Evolutionary conservation across 305 asterid species (phyloP).

Genomic region (Fraxinus albicans): DNA sequence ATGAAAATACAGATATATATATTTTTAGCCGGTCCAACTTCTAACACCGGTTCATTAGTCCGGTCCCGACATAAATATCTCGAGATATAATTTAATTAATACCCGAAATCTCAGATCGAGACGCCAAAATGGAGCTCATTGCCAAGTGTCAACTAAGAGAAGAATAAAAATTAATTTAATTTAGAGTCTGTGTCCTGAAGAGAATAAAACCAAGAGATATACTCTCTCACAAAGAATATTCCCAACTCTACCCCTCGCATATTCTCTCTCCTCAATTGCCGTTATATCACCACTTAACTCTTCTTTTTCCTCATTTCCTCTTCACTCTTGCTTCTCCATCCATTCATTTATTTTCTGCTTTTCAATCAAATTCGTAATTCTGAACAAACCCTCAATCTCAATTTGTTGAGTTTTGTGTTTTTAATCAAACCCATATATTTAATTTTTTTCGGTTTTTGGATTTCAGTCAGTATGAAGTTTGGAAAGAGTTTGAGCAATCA

Average conservation of each 20-base stretch:
- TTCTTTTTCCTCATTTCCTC: conserved; percentile 10
- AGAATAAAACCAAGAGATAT: conserved; percentile 69
- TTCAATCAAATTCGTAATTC: not conserved
- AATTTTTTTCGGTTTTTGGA: not conserved
- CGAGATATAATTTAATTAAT: not conserved
- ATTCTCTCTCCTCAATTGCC: conserved; percentile 44
- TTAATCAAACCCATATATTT: not conserved
- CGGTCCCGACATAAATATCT: not conserved
- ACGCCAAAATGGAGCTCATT: not conserved
- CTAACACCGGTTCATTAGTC: not conserved
- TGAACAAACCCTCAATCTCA: not conserved
- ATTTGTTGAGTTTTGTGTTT: no score
- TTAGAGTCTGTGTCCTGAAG: conserved; percentile 24
- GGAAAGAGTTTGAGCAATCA: conserved; percentile 89
- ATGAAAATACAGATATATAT: no score
- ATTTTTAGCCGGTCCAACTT: not conserved
- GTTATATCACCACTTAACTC: conserved; percentile 6
- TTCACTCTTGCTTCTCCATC: not conserved
- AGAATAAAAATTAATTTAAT: conserved; percentile 9
- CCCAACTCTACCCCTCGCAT: conserved; percentile 51
- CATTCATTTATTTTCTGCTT: not conserved
- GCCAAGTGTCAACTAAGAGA: not conserved
- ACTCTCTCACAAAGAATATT: conserved; percentile 63
- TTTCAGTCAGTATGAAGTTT: conserved; percentile 53
- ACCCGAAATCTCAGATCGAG: not conserved